Evolutionary conservation across 108 stramenopile species (phyloP).

Genomic region (Nitzschia inconspicua): DNA sequence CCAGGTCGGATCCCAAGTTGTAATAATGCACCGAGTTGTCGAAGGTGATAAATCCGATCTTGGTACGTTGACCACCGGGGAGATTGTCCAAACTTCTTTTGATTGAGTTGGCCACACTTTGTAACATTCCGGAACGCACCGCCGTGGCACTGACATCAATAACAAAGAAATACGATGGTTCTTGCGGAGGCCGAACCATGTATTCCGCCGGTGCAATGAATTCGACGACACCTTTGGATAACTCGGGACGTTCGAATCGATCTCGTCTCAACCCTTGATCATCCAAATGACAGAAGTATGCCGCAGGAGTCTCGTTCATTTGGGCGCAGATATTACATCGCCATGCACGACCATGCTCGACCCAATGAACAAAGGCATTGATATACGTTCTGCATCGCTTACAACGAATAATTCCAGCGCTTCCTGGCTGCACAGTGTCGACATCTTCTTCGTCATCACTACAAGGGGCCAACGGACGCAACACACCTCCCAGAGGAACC

Average conservation of each 20-base stretch:
- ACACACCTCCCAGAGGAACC: slow-evolving; percentile 73
- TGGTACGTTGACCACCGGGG: slow-evolving; percentile 84
- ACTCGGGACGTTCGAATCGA: slow-evolving; percentile 87
- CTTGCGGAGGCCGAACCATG: slow-evolving; percentile 99
- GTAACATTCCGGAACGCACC: slow-evolving; percentile 84
- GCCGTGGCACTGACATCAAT: slow-evolving; percentile 92
- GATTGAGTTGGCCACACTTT: slow-evolving; percentile 80
- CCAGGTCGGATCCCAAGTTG: slow-evolving; percentile 78
- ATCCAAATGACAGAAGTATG: slow-evolving; percentile 97
- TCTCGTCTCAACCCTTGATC: slow-evolving; percentile 87
- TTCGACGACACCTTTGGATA: slow-evolving; percentile 85
- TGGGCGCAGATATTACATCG: slow-evolving; percentile 97
- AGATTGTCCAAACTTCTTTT: slow-evolving; percentile 80
- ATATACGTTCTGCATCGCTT: slow-evolving; percentile 98
- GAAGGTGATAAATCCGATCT: slow-evolving; percentile 94
- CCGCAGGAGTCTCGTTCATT: slow-evolving; percentile 86
- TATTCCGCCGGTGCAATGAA: slow-evolving; percentile 95
- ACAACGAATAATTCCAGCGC: slow-evolving; percentile 95
- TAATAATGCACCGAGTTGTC: slow-evolving; percentile 96
- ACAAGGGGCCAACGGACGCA: slow-evolving; percentile 77
- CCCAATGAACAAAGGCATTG: slow-evolving; percentile 97
- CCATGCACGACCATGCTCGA: slow-evolving; percentile 95
- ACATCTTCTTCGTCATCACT: slow-evolving; percentile 54
- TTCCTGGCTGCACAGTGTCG: slow-evolving; percentile 90
- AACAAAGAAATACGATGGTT: slow-evolving; percentile 96